A percentile compares a stretch with the other conserved stretches of the same genome.
These are phyloP conservation scores for Salix purpurea DNA, from an alignment of 345 rosid species.

Conservation along the genomic window DNA sequence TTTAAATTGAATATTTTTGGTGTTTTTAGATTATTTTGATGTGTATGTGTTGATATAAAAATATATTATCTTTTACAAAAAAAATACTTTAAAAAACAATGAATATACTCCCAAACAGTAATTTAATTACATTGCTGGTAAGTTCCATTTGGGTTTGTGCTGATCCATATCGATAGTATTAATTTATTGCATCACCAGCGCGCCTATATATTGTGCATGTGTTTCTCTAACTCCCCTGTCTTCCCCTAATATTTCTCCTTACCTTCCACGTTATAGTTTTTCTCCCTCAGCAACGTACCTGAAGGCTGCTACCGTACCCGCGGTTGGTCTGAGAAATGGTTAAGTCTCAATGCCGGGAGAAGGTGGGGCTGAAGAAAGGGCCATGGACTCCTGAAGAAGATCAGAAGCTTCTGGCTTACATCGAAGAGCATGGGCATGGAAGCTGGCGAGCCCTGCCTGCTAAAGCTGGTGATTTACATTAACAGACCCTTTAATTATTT, in stretches of 20 bases:
- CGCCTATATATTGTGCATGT: background rate
- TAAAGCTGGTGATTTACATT: background rate
- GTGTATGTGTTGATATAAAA: too few relatives aligned
- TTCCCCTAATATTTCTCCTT: background rate
- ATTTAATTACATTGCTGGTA: background rate
- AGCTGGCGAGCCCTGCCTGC: conserved; percentile 12
- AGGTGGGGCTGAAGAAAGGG: conserved; percentile 13
- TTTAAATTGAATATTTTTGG: too few relatives aligned
- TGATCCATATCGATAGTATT: background rate
- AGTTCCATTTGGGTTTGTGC: background rate
- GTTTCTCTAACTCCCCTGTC: background rate
- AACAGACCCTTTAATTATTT: background rate
- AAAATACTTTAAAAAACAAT: too few relatives aligned
- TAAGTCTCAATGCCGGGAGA: background rate
- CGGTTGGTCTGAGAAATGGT: background rate
- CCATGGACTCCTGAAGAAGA: conserved; percentile 18
- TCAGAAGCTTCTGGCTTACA: conserved; percentile 11
- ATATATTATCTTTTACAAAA: too few relatives aligned
- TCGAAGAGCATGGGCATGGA: conserved; percentile 11
- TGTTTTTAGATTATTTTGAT: too few relatives aligned
- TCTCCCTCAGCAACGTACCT: background rate
- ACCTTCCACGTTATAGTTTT: background rate
- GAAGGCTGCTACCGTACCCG: background rate
- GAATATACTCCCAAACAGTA: too few relatives aligned
- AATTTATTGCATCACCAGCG: background rate